Evolutionary conservation across 768 basidiomycete genomes (phyloP), one percentile per base, ranked within the genome.

Genomic region (Phaeotremella skinneri): DNA sequence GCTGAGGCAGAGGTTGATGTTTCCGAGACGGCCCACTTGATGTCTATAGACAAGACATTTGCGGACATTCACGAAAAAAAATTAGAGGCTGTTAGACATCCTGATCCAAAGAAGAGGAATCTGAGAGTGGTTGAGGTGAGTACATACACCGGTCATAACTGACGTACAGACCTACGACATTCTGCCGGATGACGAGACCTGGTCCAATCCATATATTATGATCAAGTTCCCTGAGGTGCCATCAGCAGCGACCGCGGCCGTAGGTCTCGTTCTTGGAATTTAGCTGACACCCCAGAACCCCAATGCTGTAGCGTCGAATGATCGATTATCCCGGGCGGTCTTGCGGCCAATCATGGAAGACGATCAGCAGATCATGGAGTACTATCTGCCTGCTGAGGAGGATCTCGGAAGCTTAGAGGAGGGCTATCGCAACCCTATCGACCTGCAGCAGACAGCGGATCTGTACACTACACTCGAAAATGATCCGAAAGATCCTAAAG

Each of bases 221-320:
- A 57, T 76, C 48, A 59, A 62, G 29, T 75, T 67, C 52, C 66
- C 75, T 7, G 75, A 76, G 59, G 49, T 68, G 21, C 75, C 75
- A 4, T 63, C 68, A 2, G 70, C 70, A 5, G 67, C 68, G 7
- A 64, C 64, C 2, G 52, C 64, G 16, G 49, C 51, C 3, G 73
- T 74, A 25, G 59, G 72, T 52, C 29, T 34, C 3, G 32, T 25
- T 9, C 21, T 14, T 49, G 5, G 13, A 21, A 50, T 41, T 39
- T 16, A 3, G 52, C 54, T 54, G 26, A 49, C 32, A 31, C 17
- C 2, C 2, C 39, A 64, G 62, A 70, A 64, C 23, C 57, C 65
- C 4, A 58, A 41, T 13, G 56, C 61, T 4, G 21, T 45, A 23
- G 55, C 72, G 2, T 64, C 72, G 17, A 62, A 67, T 23, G 58